phyloP scores from a whole-genome alignment of 2,329 filamentous ascomycete genomes.

The Chaetomiaceae sp. region DNA sequence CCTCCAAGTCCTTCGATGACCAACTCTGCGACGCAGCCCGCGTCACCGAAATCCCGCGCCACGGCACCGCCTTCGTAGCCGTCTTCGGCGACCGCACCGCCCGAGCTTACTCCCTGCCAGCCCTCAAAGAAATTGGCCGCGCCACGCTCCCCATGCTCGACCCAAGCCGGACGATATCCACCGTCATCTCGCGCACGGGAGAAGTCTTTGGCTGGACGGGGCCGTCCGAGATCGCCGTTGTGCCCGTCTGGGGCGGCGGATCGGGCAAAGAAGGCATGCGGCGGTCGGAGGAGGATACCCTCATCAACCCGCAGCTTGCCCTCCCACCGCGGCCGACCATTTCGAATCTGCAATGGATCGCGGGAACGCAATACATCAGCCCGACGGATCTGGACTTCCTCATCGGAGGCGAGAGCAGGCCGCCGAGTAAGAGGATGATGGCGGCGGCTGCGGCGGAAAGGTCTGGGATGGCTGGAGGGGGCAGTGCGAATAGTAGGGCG shows the following conservation, averaged over 20 bases:
- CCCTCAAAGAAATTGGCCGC: conserved; percentile 75
- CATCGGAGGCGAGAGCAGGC: conserved; percentile 83
- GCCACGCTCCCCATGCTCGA: conserved; percentile 68
- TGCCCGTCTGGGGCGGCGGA: conserved; percentile 82
- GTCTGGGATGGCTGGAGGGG: conserved; percentile 38
- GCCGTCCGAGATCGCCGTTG: conserved; percentile 75
- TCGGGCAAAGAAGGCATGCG: conserved; percentile 45
- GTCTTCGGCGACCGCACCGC: conserved; percentile 79
- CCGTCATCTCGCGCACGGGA: conserved; percentile 70
- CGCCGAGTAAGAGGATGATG: conserved; percentile 83
- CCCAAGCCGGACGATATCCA: conserved; percentile 62
- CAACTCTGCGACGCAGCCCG: conserved; percentile 75
- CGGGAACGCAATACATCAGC: conserved; percentile 87
- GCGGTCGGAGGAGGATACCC: conserved; percentile 60
- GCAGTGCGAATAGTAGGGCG: conserved; percentile 32
- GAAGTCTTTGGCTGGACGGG: conserved; percentile 86
- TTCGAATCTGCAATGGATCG: conserved; percentile 93
- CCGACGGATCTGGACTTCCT: conserved; percentile 83
- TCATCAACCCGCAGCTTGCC: conserved; percentile 71
- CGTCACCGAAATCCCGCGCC: conserved; percentile 68
- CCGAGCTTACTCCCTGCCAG: conserved; percentile 81
- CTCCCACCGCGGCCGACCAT: conserved; percentile 85
- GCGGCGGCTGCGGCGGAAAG: conserved; percentile 74
- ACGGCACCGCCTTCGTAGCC: conserved; percentile 74
- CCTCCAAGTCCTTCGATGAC: conserved; percentile 83